phyloP scores from a whole-genome alignment of 2,329 filamentous ascomycete genomes.

The Diaporthe vaccinii region DNA sequence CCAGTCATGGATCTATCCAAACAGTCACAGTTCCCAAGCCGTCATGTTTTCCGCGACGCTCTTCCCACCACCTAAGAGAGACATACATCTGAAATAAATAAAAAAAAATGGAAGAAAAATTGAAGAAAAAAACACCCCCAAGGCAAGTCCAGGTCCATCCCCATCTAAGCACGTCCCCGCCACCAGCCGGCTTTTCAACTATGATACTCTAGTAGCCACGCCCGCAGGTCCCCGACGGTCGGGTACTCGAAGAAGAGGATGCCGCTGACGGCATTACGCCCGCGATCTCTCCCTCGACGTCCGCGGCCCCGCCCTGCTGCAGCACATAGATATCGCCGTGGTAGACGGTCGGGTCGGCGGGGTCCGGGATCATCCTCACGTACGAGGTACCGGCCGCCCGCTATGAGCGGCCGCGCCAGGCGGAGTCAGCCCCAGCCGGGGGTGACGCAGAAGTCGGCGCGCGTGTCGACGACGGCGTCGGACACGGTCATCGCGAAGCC shows the following conservation, averaged over 20 bases:
- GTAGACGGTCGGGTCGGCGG: not conserved
- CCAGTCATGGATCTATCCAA: not conserved
- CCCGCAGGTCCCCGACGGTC: constrained; percentile 34
- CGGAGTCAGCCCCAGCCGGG: constrained; percentile 17
- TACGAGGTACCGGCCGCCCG: constrained; percentile 9
- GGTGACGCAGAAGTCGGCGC: constrained; percentile 14
- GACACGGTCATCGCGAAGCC: constrained; percentile 17
- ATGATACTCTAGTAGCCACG: constrained; percentile 24
- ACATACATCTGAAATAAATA: not conserved
- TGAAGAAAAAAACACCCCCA: not conserved
- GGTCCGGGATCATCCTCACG: not conserved
- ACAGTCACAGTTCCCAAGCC: not conserved
- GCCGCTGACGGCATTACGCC: constrained; percentile 41
- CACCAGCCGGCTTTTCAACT: not conserved
- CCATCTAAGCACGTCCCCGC: not conserved
- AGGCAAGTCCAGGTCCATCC: not conserved
- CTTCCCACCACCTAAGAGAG: not conserved
- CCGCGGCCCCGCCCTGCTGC: not conserved
- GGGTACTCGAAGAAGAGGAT: constrained; percentile 53
- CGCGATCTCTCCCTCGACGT: not conserved
- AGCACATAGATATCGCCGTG: constrained; percentile 18
- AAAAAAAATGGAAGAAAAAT: too few relatives aligned
- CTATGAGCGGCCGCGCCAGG: not conserved
- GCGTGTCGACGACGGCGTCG: not conserved
- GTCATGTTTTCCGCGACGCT: not conserved